Percentiles rank a stretch among this genome's conserved stretches.
phyloP scores from a whole-genome alignment of 1,284 basidiomycete genomes.

The Rugosomyces carneus region DNA sequence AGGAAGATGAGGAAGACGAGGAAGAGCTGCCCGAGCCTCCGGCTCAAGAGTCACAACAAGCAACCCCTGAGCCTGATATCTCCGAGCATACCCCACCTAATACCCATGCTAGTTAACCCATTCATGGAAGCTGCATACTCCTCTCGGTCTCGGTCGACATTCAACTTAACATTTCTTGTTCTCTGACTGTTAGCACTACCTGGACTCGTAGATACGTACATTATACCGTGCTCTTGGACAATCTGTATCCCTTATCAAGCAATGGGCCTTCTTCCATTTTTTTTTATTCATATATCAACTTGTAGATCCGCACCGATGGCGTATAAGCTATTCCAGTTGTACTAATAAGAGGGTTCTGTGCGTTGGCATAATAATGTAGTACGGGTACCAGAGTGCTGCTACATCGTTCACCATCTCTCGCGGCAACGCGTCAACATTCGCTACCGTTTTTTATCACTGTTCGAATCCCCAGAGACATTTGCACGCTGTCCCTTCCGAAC shows the following conservation, averaged over 20 bases:
- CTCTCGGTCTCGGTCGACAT: background rate
- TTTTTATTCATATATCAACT: too few species aligned
- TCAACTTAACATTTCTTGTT: background rate
- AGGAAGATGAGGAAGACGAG: slow-evolving; percentile 26
- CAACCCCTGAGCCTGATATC: slow-evolving; percentile 14
- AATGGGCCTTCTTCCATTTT: background rate
- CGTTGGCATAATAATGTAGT: too few species aligned
- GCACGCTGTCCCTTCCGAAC: too few species aligned
- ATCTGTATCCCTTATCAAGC: slow-evolving; percentile 11
- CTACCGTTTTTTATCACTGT: too few species aligned
- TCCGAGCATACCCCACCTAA: slow-evolving; percentile 27
- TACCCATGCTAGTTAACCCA: slow-evolving; percentile 14
- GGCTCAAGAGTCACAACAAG: slow-evolving; percentile 13
- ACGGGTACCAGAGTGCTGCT: too few species aligned
- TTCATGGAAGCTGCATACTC: slow-evolving; percentile 6
- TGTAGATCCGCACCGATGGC: too few species aligned
- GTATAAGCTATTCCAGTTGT: too few species aligned
- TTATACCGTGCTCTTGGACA: slow-evolving; percentile 13
- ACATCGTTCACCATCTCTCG: too few species aligned
- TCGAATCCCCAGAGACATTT: too few species aligned
- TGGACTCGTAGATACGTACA: slow-evolving; percentile 12
- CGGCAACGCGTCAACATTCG: too few species aligned
- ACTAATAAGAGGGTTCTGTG: too few species aligned
- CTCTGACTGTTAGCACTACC: slow-evolving; percentile 13
- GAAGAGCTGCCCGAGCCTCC: slow-evolving; percentile 9